Conservation (phyloP, 129 eudicot species). For the Chrysanthemum makinoi region DNA sequence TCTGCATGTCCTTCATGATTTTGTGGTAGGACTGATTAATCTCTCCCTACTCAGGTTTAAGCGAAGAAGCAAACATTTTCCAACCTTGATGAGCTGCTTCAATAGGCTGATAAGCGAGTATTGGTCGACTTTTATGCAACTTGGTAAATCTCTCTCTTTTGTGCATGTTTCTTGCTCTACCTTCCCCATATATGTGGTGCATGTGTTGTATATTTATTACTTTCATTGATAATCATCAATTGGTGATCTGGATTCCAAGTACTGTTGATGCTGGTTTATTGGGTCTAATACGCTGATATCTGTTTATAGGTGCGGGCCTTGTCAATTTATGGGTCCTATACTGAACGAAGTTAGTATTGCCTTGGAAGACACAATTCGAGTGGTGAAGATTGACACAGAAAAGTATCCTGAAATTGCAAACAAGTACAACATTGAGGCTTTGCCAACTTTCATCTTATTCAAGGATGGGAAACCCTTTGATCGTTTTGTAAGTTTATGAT, state of each 20-base stretch:
- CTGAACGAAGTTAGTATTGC: conserved; percentile 68
- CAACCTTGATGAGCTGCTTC: conserved; percentile 74
- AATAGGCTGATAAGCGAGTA: conserved; percentile 78
- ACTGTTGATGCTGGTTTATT: not conserved
- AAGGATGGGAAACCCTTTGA: conserved; percentile 70
- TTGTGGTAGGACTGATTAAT: not conserved
- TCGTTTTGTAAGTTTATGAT: conserved; percentile 75
- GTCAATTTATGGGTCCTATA: conserved; percentile 92
- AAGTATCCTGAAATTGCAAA: conserved; percentile 80
- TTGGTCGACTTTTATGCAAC: conserved; percentile 96
- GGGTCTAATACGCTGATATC: too few species aligned
- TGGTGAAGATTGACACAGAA: conserved; percentile 92
- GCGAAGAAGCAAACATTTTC: conserved; percentile 80
- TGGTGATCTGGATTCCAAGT: too few species aligned
- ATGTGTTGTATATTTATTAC: too few species aligned
- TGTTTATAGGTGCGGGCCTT: conserved; percentile 90
- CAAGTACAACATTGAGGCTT: conserved; percentile 78
- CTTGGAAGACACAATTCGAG: conserved; percentile 63
- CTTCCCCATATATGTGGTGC: not conserved
- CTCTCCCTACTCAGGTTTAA: conserved; percentile 49
- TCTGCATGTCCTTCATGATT: not conserved
- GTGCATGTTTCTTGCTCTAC: not conserved
- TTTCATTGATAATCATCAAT: too few species aligned
- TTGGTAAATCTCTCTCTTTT: conserved; percentile 46
- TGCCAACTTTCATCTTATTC: conserved; percentile 93